Evolutionary conservation across 202 grass and related monocot species (phyloP), one percentile per base, ranked within the genome.

Genomic region (Setaria italica): DNA sequence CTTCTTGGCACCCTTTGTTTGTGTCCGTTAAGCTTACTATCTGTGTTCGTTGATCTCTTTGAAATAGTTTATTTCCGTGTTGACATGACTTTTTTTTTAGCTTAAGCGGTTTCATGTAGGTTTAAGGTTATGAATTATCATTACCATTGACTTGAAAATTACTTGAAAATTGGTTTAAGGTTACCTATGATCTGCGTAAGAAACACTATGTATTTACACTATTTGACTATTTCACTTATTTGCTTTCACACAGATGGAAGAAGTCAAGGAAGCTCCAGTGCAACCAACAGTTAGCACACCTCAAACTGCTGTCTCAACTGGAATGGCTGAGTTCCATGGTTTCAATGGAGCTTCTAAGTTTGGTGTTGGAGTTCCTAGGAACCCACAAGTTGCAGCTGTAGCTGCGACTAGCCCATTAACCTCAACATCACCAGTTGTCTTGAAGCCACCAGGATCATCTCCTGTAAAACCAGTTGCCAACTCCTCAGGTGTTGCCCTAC

Each of bases 181-280:
- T 85, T 69, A 7, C 32, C 15, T 69, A 25, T 78, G 34, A 12
- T 67, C 58, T 43, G 13, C 54, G 59, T 84, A 81, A 20, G 71
- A 55, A 79, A 77, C 42, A 72, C 30, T 74, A 71, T 74, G 8
- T 56, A 49, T 84, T 43, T 76, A 6, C 67, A 41, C 17, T 64
- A 65, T 69, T 62, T 71, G 65, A 85, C 2, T 13, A 81, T 80
- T 70, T 70, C 78, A 19, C 62, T 83, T 47, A 67, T 62, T 67
- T 73, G 83, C 21, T 75, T 74, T 68, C 17, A 11, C 58, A 70
- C 85, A 99, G 97, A 94, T 99, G 97, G 97, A 97, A 86, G 97
- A 94, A 86, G 68, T 84, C 66, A 97, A 97, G 83, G 92, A 94
- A 97, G 17, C 74, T 87, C 77, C 58, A 74, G 88, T 62, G 39